Conservation (phyloP, 768 basidiomycete species). For the Boletus vermiculosoides region DNA sequence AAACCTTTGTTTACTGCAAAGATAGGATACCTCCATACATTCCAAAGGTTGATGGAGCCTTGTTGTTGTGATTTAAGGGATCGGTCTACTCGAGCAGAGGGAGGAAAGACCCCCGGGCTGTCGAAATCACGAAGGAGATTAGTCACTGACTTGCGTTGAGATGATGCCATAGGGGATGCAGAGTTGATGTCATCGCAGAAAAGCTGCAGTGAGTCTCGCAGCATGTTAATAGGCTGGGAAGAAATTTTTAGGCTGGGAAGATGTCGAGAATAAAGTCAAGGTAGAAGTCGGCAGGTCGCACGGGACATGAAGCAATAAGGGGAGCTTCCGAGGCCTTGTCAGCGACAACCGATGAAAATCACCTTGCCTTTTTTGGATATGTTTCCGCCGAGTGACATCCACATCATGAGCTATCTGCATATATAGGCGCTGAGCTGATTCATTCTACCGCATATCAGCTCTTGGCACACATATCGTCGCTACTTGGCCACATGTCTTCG, state of each 20-base stretch:
- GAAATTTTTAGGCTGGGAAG: not conserved
- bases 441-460: constrained; percentile 5
- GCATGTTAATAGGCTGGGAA: constrained; percentile 16
- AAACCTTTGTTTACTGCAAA: constrained; percentile 67
- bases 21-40: constrained; percentile 70
- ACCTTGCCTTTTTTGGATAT: constrained; percentile 25
- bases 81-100: constrained; percentile 70
- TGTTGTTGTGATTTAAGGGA: constrained; percentile 59
- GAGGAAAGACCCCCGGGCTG: constrained; percentile 66
- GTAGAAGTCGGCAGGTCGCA: not conserved
- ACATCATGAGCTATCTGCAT: not conserved
- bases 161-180: constrained; percentile 15
- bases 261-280: not conserved
- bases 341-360: not conserved
- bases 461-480: not conserved
- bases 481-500: not conserved
- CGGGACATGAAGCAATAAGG: not conserved
- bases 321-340: not conserved
- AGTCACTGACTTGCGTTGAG: constrained; percentile 19
- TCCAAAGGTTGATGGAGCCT: constrained; percentile 59
- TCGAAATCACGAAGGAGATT: constrained; percentile 52
- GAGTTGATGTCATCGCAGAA: constrained; percentile 14
- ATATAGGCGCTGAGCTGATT: not conserved
- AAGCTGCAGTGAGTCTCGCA: constrained; percentile 24
- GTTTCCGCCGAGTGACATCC: constrained; percentile 6